Evolutionary conservation across 257 asterid species (phyloP).

Genomic region (Osmanthus fragrans): DNA sequence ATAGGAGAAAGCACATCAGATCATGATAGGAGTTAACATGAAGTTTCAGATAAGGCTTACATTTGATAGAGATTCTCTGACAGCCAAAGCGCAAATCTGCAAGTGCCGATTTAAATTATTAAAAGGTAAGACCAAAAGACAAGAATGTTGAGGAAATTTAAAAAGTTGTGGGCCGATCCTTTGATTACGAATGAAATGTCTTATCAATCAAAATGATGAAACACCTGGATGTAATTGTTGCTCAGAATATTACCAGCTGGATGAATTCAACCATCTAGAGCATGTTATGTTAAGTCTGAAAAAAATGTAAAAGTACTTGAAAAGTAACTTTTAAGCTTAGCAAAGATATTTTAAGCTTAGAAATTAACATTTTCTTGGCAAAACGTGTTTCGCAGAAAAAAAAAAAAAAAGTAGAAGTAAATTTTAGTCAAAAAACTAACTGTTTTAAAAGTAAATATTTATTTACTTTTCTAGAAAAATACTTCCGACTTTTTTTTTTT

Average conservation of each 20-base stretch:
- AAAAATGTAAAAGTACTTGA: neutral
- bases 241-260: neutral
- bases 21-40: neutral
- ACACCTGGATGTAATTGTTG: neutral
- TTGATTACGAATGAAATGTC: neutral
- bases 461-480: neutral
- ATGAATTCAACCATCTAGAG: neutral
- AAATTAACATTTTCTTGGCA: neutral
- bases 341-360: neutral
- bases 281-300: neutral
- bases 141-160: neutral
- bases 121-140: neutral
- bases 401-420: neutral
- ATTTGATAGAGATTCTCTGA: slow-evolving; percentile 53
- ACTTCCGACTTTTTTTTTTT: neutral
- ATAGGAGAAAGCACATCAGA: slow-evolving; percentile 15
- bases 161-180: neutral
- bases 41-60: slow-evolving; percentile 40
- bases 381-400: neutral
- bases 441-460: neutral
- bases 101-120: slow-evolving; percentile 9
- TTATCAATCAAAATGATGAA: neutral
- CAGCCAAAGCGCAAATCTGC: slow-evolving; percentile 79
- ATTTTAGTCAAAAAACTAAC: neutral
- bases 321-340: neutral